Evolutionary conservation across 2,329 filamentous ascomycete species (phyloP).

Genomic region (Cercospora sesami): DNA sequence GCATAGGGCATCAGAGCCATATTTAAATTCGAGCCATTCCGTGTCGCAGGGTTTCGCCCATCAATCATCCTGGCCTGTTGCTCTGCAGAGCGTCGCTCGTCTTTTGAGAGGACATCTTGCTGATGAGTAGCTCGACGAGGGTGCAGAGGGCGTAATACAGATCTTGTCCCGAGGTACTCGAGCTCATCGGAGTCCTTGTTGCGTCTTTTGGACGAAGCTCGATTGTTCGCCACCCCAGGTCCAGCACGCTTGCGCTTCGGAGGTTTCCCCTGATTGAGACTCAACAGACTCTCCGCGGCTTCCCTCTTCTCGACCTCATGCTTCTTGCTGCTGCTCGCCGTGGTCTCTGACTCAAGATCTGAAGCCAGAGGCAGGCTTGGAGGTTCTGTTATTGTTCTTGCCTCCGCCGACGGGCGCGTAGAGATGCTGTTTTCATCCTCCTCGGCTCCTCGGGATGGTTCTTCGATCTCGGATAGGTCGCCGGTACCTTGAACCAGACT

Average conservation of each 20-base stretch:
- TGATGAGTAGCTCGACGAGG: neutral
- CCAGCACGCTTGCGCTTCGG: neutral
- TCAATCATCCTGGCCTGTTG: neutral
- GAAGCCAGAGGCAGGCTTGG: neutral
- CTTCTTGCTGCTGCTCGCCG: neutral
- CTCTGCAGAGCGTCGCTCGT: neutral
- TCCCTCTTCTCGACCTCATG: neutral
- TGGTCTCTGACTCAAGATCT: neutral
- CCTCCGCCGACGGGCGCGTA: neutral
- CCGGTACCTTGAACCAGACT: neutral
- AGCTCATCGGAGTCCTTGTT: neutral
- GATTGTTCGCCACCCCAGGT: neutral
- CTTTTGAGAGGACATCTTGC: neutral
- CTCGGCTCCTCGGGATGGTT: neutral
- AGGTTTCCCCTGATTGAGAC: neutral
- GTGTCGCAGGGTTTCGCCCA: neutral
- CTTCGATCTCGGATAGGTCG: neutral
- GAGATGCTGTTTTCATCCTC: neutral
- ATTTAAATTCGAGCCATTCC: neutral
- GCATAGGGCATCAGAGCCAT: neutral
- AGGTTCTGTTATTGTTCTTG: neutral
- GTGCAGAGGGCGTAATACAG: neutral
- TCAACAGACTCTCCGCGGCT: neutral
- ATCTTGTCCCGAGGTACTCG: neutral
- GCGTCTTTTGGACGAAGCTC: neutral